phyloP scores from a whole-genome alignment of 1,284 basidiomycete genomes.

The Sanghuangporus sanghuang region DNA sequence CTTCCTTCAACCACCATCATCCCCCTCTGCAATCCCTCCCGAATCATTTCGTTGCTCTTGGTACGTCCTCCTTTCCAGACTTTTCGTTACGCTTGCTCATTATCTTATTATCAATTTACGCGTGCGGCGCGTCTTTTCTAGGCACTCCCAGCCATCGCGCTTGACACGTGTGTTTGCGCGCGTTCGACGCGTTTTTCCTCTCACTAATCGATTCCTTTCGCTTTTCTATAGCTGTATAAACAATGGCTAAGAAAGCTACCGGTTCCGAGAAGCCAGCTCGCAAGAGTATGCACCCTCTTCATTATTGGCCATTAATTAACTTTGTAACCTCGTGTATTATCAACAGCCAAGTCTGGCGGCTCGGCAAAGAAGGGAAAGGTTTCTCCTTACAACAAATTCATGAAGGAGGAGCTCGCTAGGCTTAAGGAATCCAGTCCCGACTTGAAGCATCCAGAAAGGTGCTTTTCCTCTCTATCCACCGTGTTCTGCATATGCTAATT shows the following conservation, averaged over 20 bases:
- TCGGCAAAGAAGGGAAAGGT: constrained; percentile 45
- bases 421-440: constrained; percentile 68
- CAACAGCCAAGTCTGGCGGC: constrained; percentile 32
- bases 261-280: constrained; percentile 29
- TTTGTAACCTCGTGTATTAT: constrained; percentile 15
- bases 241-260: constrained; percentile 27
- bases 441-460: constrained; percentile 69
- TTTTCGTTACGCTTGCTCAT: background rate
- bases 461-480: constrained; percentile 22
- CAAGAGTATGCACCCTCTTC: constrained; percentile 22
- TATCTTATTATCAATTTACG: background rate
- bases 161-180: constrained; percentile 14
- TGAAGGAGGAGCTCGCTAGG: constrained; percentile 65
- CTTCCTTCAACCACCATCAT: constrained; percentile 5
- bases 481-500: background rate
- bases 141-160: constrained; percentile 9
- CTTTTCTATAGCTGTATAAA: background rate
- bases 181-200: constrained; percentile 16
- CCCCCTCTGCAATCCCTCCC: background rate
- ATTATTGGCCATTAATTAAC: constrained; percentile 1
- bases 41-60: background rate
- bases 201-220: constrained; percentile 3
- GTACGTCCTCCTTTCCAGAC: constrained; percentile 5
- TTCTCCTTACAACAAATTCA: constrained; percentile 73
- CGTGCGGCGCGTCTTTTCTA: constrained; percentile 4